phyloP scores from a whole-genome alignment of 306 rosid species.

The Oxytropis ochrocephala region DNA sequence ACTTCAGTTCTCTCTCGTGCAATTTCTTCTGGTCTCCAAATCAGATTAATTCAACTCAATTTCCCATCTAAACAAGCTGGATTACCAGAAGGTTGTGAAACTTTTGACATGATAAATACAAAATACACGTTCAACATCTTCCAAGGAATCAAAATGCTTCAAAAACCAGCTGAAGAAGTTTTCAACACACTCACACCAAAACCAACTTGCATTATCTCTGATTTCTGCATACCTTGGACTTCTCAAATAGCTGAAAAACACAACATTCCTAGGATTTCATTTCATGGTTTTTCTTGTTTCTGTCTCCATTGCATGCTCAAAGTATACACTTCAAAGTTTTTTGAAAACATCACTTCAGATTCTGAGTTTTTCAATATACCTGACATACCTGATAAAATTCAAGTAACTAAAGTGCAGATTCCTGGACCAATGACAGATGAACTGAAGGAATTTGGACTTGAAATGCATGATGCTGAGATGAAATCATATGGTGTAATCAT shows the following conservation, averaged over 20 bases:
- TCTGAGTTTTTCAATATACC: constrained; percentile 28
- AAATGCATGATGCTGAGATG: constrained; percentile 8
- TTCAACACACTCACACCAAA: constrained; percentile 24
- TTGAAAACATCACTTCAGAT: constrained; percentile 16
- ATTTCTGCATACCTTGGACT: constrained; percentile 49
- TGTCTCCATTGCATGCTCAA: constrained; percentile 12
- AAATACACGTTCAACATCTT: background rate
- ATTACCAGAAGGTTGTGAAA: constrained; percentile 50
- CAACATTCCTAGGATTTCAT: constrained; percentile 48
- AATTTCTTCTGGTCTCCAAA: constrained; percentile 22
- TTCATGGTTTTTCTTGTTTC: constrained; percentile 34
- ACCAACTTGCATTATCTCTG: constrained; percentile 58
- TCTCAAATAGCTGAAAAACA: constrained; percentile 29
- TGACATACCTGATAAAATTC: constrained; percentile 29
- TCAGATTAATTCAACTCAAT: background rate
- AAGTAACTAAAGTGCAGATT: constrained; percentile 12
- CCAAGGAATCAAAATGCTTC: constrained; percentile 15
- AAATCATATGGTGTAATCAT: constrained; percentile 36
- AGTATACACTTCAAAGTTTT: constrained; percentile 1
- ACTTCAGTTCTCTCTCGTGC: constrained; percentile 26
- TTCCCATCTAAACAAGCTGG: constrained; percentile 37
- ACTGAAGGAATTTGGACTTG: background rate
- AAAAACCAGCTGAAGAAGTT: constrained; percentile 25
- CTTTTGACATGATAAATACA: constrained; percentile 34
- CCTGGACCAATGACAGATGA: background rate